These are phyloP conservation scores for Phoma sp. DNA, from an alignment of 2,329 filamentous ascomycete species.

Conservation along the genomic window DNA sequence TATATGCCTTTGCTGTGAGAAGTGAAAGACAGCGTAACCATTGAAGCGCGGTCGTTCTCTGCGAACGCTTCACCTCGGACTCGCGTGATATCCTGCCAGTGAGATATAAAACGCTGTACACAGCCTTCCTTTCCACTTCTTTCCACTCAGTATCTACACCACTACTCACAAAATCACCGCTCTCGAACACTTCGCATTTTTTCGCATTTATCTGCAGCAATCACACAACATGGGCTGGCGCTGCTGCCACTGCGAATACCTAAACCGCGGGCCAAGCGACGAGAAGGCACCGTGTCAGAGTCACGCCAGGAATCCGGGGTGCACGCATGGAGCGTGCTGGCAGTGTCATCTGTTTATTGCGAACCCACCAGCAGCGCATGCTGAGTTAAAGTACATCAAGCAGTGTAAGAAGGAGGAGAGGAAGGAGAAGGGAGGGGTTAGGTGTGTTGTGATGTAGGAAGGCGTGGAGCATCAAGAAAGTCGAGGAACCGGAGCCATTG, in stretches of 20 bases:
- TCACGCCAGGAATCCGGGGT: not conserved
- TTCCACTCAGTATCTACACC: not conserved
- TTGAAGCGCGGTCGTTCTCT: not conserved
- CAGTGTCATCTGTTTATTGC: constrained; percentile 1
- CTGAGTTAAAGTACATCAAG: not conserved
- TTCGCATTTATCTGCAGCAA: not conserved
- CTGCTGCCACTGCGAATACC: constrained; percentile 6
- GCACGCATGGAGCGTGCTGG: not conserved
- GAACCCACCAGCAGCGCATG: not conserved
- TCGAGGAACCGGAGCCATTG: too few relatives aligned
- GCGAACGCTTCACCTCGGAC: not conserved
- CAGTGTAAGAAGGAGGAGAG: not conserved
- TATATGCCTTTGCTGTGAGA: not conserved
- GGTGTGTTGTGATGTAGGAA: not conserved
- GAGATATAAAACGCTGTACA: not conserved
- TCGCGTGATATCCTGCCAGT: not conserved
- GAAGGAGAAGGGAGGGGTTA: not conserved
- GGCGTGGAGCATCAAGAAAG: too few relatives aligned
- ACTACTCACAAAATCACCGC: too few relatives aligned
- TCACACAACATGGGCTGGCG: constrained; percentile 18
- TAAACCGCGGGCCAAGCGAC: constrained; percentile 4
- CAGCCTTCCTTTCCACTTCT: not conserved
- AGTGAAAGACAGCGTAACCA: not conserved
- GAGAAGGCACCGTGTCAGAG: constrained; percentile 6
- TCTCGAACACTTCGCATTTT: too few relatives aligned